phyloP scores from a whole-genome alignment of 148 eudicot genomes.

The Amaranthus hypochondriacus region DNA sequence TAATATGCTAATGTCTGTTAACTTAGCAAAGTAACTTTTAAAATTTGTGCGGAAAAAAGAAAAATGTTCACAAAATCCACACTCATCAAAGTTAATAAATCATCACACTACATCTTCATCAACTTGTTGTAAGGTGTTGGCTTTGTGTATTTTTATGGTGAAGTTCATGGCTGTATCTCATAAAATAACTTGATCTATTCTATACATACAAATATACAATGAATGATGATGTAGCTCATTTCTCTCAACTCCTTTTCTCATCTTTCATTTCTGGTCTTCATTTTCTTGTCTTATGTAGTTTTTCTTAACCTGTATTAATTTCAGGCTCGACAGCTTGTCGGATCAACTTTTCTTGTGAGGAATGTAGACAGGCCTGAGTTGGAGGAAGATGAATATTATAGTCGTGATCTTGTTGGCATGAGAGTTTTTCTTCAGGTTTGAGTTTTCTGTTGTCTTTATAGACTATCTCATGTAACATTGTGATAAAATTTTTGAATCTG shows the following conservation, averaged over 20 bases:
- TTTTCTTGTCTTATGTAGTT: neutral
- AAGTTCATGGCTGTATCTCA: neutral
- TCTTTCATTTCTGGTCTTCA: neutral
- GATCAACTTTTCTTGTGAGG: conserved; percentile 65
- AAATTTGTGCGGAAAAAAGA: no score
- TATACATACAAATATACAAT: neutral
- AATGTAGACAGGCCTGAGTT: conserved; percentile 72
- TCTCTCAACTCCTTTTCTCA: neutral
- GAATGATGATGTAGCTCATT: neutral
- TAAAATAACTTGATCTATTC: neutral
- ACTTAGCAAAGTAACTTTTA: neutral
- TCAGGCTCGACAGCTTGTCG: conserved; percentile 84
- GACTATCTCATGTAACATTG: neutral
- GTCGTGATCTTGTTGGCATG: conserved; percentile 92
- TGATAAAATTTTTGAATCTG: neutral
- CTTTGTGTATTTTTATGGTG: neutral
- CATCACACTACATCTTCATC: neutral
- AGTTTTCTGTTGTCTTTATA: neutral
- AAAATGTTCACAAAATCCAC: neutral
- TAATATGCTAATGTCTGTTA: neutral
- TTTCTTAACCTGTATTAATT: conserved; percentile 8
- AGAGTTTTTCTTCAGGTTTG: conserved; percentile 79
- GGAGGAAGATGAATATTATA: conserved; percentile 87
- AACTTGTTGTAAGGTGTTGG: neutral
- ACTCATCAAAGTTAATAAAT: neutral